Evolutionary conservation across 257 asterid species (phyloP).

Genomic region (Ligustrum vulgare): DNA sequence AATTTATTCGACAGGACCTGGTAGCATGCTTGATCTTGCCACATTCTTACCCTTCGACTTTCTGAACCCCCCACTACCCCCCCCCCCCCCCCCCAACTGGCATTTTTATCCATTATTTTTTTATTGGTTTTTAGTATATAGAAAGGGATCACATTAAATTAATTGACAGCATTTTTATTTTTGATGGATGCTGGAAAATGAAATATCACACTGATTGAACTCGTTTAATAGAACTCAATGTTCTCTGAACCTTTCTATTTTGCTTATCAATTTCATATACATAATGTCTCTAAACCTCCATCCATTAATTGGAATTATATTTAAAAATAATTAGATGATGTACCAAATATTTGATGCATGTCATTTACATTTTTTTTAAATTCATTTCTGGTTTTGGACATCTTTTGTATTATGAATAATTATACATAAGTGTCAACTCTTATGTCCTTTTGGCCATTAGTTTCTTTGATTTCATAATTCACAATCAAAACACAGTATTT

Average conservation of each 20-base stretch:
- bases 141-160: background rate
- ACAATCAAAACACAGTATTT: background rate
- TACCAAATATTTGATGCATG: conserved; percentile 7
- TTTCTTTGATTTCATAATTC: background rate
- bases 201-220: background rate
- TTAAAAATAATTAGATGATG: background rate
- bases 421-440: background rate
- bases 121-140: background rate
- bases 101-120: too few relatives aligned
- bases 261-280: background rate
- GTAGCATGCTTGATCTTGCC: background rate
- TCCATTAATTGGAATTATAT: conserved; percentile 7
- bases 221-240: background rate
- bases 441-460: background rate
- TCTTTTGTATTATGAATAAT: background rate
- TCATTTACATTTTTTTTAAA: background rate
- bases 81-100: background rate
- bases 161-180: background rate
- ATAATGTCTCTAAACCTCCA: background rate
- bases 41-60: background rate
- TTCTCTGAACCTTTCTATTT: conserved; percentile 5
- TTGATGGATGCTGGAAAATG: background rate
- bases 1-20: background rate
- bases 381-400: background rate
- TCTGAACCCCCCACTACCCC: background rate